A percentile compares a stretch with the other conserved stretches of the same genome.
Conservation (phyloP, 2,329 filamentous ascomycete species). For the Colletotrichum lentis region DNA sequence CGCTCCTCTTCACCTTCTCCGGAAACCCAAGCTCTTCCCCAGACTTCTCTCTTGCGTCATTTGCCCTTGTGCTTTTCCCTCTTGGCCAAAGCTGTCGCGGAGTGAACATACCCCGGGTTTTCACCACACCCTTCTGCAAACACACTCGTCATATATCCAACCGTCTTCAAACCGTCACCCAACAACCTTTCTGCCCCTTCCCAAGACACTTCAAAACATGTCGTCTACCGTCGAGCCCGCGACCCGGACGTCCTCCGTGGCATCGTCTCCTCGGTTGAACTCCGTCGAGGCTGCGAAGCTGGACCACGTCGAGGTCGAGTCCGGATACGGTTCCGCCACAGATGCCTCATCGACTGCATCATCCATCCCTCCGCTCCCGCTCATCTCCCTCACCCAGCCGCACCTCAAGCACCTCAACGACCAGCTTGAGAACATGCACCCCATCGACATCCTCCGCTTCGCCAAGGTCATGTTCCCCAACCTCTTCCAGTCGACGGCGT, state of each 20-base stretch:
- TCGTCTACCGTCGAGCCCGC: constrained; percentile 44
- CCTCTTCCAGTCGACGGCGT: constrained; percentile 86
- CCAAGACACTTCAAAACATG: constrained; percentile 48
- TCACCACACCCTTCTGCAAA: constrained; percentile 26
- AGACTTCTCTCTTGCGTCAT: constrained; percentile 37
- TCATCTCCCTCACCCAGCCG: constrained; percentile 84
- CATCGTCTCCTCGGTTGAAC: constrained; percentile 49
- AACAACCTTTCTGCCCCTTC: constrained; percentile 25
- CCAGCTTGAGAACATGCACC: constrained; percentile 86
- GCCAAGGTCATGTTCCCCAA: constrained; percentile 89
- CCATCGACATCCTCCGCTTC: constrained; percentile 92
- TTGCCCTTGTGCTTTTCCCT: constrained; percentile 20
- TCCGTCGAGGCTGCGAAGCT: constrained; percentile 52
- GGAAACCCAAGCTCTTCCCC: constrained; percentile 13
- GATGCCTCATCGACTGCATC: constrained; percentile 53
- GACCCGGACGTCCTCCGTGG: constrained; percentile 52
- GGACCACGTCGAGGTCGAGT: constrained; percentile 67
- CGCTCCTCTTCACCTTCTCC: not conserved
- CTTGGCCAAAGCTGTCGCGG: constrained; percentile 19
- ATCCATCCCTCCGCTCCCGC: constrained; percentile 73
- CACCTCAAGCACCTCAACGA: constrained; percentile 92
- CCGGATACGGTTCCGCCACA: constrained; percentile 76
- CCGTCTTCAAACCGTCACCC: not conserved
- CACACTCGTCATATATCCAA: constrained; percentile 20
- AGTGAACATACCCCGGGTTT: constrained; percentile 34